Conservation (phyloP, 164 flowering plant genomes). For the Paratinospora sagittata region DNA sequence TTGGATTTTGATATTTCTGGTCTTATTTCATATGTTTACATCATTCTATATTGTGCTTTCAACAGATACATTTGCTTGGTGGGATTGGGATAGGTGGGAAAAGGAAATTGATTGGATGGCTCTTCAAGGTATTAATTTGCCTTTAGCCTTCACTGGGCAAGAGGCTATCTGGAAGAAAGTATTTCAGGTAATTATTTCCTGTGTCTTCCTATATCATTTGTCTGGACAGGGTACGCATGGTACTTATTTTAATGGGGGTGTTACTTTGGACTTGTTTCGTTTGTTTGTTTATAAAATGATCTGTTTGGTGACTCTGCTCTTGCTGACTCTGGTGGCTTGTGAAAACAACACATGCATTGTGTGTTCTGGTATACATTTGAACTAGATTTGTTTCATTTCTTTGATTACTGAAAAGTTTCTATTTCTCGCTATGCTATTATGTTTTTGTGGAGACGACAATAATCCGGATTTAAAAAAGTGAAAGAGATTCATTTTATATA, state of each 20-base stretch:
- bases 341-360: neutral
- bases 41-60: constrained; percentile 8
- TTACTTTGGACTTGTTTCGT: neutral
- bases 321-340: neutral
- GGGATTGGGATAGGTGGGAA: constrained; percentile 88
- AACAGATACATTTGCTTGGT: constrained; percentile 74
- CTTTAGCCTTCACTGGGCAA: constrained; percentile 75
- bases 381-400: too few relatives aligned
- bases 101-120: constrained; percentile 93
- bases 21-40: neutral
- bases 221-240: neutral
- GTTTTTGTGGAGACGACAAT: too few relatives aligned
- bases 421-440: too few relatives aligned
- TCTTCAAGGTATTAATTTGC: constrained; percentile 70
- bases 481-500: too few relatives aligned
- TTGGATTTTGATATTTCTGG: neutral
- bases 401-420: too few relatives aligned
- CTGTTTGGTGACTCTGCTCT: neutral
- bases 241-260: neutral
- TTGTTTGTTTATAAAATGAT: neutral
- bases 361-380: too few relatives aligned
- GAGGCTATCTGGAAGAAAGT: constrained; percentile 84
- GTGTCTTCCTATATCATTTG: neutral
- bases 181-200: constrained; percentile 44
- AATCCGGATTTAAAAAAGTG: too few relatives aligned